Evolutionary conservation across 2,329 filamentous ascomycete species (phyloP), one percentile per base, ranked within the genome.

Genomic region (Epichloe sp.): DNA sequence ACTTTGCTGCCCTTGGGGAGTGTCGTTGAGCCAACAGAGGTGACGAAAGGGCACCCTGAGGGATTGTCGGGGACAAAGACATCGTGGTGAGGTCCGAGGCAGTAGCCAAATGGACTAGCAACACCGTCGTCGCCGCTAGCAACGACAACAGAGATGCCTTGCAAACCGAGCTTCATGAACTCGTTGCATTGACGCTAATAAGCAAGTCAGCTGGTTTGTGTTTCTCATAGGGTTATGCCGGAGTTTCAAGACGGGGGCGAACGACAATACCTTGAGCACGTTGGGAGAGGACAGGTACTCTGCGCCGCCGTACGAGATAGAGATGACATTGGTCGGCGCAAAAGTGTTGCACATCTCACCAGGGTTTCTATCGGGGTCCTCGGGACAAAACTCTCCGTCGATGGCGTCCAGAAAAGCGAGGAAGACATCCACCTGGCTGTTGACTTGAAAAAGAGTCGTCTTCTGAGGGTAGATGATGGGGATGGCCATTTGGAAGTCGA

Each of bases 401-500:
- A 77, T 66, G 34, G 74, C 75, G 51, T 72, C 70, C 17, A 71
- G 62, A 54, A 70, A 70, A 36, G 65, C 70, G 56, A 70, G 68
- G 58, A 72, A 72, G 10, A 65, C 65, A 35, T 65, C 71, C 10
- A 62, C 56, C 47, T 70, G 62, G 23, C 65, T 64, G 2, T 65
- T 62, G 19, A 56, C 44, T 57, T 75, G 72, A 60, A 73, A 77
- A 21, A 79, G 60, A 34, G 71, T 71, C 23, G 74, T 68, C 10
- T 67, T 64, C 56, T 80, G 75, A 1, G 76, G 78, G 52, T 71
- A 72, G 37, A 78, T 69, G 38, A 80, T 64, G 7, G 74, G 62
- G 62, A 76, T 78, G 49, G 73, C 56, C 55, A 78, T 75, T 53
- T 78, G 65, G 3, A 81, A 67, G 56, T 81, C 78, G 12, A 81